Evolutionary conservation across 257 asterid genomes (phyloP).

Genomic region (Solanum gandarillasii): DNA sequence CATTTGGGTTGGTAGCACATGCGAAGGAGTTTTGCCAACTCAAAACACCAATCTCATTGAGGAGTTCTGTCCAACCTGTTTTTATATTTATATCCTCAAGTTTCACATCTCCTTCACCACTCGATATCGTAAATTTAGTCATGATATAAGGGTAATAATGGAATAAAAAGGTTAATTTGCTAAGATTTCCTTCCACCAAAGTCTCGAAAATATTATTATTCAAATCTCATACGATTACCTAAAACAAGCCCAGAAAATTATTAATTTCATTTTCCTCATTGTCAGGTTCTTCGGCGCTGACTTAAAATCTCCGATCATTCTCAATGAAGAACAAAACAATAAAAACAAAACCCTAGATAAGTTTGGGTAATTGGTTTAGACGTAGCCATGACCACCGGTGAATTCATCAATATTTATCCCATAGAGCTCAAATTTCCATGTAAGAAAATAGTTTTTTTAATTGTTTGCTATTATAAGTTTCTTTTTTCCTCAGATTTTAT

Average conservation of each 20-base stretch:
- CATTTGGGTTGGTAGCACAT: neutral
- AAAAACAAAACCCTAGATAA: neutral
- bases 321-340: neutral
- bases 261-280: neutral
- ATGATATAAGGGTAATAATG: neutral
- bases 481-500: neutral
- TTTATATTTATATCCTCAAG: neutral
- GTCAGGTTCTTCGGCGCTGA: neutral
- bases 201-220: neutral
- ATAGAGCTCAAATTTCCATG: slow-evolving; percentile 73
- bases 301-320: neutral
- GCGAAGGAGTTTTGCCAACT: neutral
- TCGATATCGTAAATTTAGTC: neutral
- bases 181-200: neutral
- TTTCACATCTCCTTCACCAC: neutral
- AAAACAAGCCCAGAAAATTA: neutral
- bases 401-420: slow-evolving; percentile 59
- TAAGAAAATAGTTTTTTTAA: slow-evolving; percentile 14
- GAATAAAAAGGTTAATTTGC: neutral
- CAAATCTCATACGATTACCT: neutral
- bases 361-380: neutral
- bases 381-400: slow-evolving; percentile 47
- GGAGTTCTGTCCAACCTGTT: neutral
- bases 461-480: neutral
- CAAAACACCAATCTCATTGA: neutral